Conservation (phyloP, 441 rosid genomes). For the Viola pubescens region DNA sequence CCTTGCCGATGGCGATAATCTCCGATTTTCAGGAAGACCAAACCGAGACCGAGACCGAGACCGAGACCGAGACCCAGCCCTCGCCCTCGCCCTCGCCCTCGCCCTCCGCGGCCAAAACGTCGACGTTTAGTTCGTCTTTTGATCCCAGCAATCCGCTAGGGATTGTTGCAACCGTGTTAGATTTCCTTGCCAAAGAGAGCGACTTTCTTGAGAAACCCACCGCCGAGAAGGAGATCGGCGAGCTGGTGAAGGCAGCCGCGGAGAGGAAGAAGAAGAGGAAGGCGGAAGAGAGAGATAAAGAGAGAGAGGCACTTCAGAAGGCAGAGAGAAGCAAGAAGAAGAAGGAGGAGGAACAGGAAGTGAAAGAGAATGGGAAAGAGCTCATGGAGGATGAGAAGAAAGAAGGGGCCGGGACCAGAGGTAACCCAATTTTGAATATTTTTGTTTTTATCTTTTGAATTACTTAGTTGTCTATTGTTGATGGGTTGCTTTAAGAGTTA, state of each 20-base stretch:
- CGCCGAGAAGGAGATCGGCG: constrained; percentile 55
- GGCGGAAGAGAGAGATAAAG: constrained; percentile 18
- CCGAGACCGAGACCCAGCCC: neutral
- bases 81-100: constrained; percentile 27
- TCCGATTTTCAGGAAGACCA: constrained; percentile 63
- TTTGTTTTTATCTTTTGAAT: neutral
- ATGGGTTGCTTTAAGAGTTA: neutral
- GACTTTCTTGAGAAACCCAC: constrained; percentile 45
- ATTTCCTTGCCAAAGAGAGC: constrained; percentile 56
- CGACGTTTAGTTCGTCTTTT: constrained; percentile 39
- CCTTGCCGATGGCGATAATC: constrained; percentile 54
- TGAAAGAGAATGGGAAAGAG: constrained; percentile 19
- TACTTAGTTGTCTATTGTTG: neutral
- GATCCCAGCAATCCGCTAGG: constrained; percentile 57
- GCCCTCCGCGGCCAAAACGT: constrained; percentile 17
- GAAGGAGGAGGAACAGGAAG: constrained; percentile 11
- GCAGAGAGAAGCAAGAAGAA: constrained; percentile 14
- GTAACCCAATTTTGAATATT: neutral
- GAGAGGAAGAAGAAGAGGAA: constrained; percentile 34
- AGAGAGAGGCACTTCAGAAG: constrained; percentile 5
- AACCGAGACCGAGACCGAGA: constrained; percentile 14
- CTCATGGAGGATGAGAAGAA: constrained; percentile 14
- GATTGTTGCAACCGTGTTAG: constrained; percentile 50
- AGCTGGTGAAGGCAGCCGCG: constrained; percentile 40
- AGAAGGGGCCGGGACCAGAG: neutral